Conservation (phyloP, 1,284 basidiomycete genomes). For the Meripilus lineatus region DNA sequence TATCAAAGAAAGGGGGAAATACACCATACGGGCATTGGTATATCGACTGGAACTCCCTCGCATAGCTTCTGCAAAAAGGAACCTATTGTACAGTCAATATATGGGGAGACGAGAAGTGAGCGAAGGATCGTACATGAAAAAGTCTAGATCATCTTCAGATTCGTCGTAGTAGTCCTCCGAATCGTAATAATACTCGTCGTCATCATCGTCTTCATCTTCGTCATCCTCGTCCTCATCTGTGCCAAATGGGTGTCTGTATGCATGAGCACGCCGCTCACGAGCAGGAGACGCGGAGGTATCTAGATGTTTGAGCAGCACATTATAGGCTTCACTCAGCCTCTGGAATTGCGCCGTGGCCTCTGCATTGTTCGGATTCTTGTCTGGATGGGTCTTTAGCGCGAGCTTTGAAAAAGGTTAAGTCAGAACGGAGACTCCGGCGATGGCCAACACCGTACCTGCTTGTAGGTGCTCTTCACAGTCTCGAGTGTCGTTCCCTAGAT, state of each 20-base stretch:
- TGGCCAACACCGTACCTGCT: conserved; percentile 39
- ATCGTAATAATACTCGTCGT: conserved; percentile 29
- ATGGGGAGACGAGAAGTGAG: background rate
- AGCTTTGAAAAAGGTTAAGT: conserved; percentile 33
- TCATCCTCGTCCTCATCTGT: conserved; percentile 27
- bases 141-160: conserved; percentile 31
- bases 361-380: conserved; percentile 62
- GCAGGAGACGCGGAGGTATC: conserved; percentile 32
- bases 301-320: conserved; percentile 49
- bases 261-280: background rate
- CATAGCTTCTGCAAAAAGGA: conserved; percentile 40
- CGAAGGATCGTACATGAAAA: conserved; percentile 37
- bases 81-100: conserved; percentile 27
- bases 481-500: conserved; percentile 59
- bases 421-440: conserved; percentile 3
- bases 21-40: conserved; percentile 26
- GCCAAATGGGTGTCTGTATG: conserved; percentile 13
- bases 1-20: no score
- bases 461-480: conserved; percentile 60
- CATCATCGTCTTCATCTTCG: conserved; percentile 25
- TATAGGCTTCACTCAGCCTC: conserved; percentile 62
- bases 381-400: conserved; percentile 66
- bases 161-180: conserved; percentile 26
- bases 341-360: conserved; percentile 68
- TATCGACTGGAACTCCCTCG: conserved; percentile 31